Conservation (phyloP, 441 rosid species). For the Jatropha podagrica region DNA sequence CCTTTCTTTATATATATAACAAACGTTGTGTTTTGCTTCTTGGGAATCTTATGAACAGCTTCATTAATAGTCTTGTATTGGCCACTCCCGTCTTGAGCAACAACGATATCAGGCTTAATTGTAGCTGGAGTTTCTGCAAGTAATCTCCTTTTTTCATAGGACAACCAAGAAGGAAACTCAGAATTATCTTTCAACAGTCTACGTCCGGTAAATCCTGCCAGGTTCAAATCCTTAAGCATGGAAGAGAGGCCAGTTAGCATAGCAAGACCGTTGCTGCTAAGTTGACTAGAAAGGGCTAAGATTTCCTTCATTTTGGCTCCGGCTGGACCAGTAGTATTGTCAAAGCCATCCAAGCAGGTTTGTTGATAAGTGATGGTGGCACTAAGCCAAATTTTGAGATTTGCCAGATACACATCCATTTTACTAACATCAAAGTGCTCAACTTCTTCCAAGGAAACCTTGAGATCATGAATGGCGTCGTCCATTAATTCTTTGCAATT, state of each 20-base stretch:
- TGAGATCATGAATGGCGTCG: constrained; percentile 62
- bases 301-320: constrained; percentile 49
- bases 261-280: constrained; percentile 69
- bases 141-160: constrained; percentile 32
- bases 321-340: constrained; percentile 50
- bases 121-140: constrained; percentile 28
- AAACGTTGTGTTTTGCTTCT: constrained; percentile 33
- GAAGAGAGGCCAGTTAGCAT: constrained; percentile 50
- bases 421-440: constrained; percentile 37
- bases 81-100: constrained; percentile 76
- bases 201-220: constrained; percentile 30
- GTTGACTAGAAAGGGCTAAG: constrained; percentile 43
- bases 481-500: constrained; percentile 53
- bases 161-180: constrained; percentile 54
- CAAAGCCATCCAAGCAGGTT: constrained; percentile 69
- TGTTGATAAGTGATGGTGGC: constrained; percentile 71
- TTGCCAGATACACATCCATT: constrained; percentile 39
- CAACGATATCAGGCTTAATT: constrained; percentile 47
- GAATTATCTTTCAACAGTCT: constrained; percentile 19
- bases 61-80: constrained; percentile 59
- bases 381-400: constrained; percentile 71
- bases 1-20: constrained; percentile 71
- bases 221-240: constrained; percentile 32
- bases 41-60: constrained; percentile 50
- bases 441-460: constrained; percentile 40